Conservation (phyloP, 805 yeast genomes). For the Naumovozyma baii region DNA sequence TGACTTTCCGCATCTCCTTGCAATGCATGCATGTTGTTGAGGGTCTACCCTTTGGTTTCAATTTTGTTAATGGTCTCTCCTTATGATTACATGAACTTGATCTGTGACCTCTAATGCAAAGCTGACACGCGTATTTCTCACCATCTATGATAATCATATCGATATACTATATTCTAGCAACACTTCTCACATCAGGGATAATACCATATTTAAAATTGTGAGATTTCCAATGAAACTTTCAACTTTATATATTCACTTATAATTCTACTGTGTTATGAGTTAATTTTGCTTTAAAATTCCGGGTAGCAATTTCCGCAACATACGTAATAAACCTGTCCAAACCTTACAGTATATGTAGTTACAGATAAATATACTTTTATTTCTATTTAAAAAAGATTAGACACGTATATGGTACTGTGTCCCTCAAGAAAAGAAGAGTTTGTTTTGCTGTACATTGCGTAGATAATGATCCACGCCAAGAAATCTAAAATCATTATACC, state of each 20-base stretch:
- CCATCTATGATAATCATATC: constrained; percentile 83
- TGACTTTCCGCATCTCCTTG: constrained; percentile 58
- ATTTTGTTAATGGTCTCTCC: constrained; percentile 80
- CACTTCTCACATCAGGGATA: too few relatives aligned
- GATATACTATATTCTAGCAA: neutral
- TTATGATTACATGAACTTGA: constrained; percentile 88
- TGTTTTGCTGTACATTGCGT: neutral
- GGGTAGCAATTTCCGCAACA: neutral
- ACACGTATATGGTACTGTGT: too few relatives aligned
- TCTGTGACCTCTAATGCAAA: constrained; percentile 92
- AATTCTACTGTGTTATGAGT: neutral
- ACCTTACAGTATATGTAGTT: too few relatives aligned
- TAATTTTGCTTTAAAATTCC: neutral
- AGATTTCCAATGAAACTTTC: too few relatives aligned
- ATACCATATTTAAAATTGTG: too few relatives aligned
- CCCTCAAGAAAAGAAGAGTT: too few relatives aligned
- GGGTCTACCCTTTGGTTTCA: constrained; percentile 94
- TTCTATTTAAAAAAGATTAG: too few relatives aligned
- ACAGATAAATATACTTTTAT: too few relatives aligned
- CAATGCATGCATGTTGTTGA: constrained; percentile 86
- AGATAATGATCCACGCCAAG: neutral
- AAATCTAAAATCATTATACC: constrained; percentile 62
- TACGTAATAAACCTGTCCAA: too few relatives aligned
- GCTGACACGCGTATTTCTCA: constrained; percentile 87
- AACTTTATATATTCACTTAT: too few relatives aligned